Percentiles rank a stretch among this genome's conserved stretches.
phyloP scores from a whole-genome alignment of 2,329 filamentous ascomycete species.

The Neocatenulostroma microsporum region DNA sequence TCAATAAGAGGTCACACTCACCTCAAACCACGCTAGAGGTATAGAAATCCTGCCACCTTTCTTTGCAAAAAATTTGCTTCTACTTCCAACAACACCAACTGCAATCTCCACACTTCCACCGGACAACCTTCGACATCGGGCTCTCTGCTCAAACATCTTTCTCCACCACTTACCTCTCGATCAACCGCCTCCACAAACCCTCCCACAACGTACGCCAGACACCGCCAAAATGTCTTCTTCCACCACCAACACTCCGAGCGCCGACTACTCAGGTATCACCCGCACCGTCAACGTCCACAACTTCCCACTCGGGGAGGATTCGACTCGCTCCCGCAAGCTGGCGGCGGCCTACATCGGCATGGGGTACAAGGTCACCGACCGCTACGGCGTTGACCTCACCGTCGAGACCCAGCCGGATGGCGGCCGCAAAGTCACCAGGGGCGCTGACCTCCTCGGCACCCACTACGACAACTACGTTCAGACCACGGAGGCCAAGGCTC shows the following conservation, averaged over 20 bases:
- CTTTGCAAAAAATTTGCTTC: background rate
- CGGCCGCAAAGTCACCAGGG: background rate
- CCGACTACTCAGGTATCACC: conserved; percentile 1
- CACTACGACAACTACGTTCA: background rate
- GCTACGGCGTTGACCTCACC: background rate
- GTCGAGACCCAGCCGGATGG: background rate
- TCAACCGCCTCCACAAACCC: background rate
- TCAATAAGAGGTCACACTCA: too few species aligned
- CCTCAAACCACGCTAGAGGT: too few species aligned
- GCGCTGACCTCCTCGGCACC: background rate
- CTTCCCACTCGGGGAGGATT: background rate
- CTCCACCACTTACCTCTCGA: too few species aligned
- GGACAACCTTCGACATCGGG: background rate
- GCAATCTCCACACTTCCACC: too few species aligned
- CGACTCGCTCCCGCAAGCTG: background rate
- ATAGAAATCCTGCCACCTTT: too few species aligned
- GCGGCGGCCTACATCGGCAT: background rate
- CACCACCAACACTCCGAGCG: background rate
- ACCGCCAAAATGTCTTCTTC: conserved; percentile 2
- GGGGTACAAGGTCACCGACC: conserved; percentile 1
- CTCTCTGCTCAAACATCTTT: background rate
- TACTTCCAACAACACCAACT: background rate
- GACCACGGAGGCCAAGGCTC: background rate
- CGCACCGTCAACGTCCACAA: background rate
- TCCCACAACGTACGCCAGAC: background rate